phyloP scores from a whole-genome alignment of 306 rosid genomes.

The Fragaria vesca region DNA sequence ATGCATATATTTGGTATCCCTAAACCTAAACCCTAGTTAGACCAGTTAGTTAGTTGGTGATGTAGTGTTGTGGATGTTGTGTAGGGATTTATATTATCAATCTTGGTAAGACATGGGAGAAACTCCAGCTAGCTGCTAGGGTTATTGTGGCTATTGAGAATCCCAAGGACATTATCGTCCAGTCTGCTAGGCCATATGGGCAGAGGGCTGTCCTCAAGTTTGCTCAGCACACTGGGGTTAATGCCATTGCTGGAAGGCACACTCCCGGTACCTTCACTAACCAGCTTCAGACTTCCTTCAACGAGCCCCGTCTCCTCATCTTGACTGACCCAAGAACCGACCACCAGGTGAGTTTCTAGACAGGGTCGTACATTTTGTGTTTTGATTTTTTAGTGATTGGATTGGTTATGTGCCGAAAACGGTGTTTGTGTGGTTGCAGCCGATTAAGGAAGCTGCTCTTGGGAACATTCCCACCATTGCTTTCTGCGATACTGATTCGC shows the following conservation, averaged over 20 bases:
- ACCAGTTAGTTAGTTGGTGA: background rate
- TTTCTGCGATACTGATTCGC: conserved; percentile 88
- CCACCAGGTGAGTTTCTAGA: conserved; percentile 57
- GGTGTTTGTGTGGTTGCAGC: conserved; percentile 45
- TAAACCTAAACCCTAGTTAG: background rate
- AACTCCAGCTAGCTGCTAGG: conserved; percentile 80
- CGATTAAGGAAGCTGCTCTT: conserved; percentile 87
- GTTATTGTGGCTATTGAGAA: conserved; percentile 82
- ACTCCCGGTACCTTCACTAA: conserved; percentile 91
- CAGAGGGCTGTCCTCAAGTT: conserved; percentile 84
- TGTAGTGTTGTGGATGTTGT: conserved; percentile 1
- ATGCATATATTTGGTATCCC: background rate
- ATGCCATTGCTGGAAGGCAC: conserved; percentile 84
- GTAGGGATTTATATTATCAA: conserved; percentile 79
- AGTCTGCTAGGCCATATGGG: conserved; percentile 80
- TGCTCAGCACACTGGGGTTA: conserved; percentile 79
- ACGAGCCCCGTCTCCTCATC: conserved; percentile 86
- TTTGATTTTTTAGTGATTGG: background rate
- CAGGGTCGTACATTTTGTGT: background rate
- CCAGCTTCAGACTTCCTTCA: conserved; percentile 83
- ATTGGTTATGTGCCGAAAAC: background rate
- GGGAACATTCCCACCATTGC: conserved; percentile 93
- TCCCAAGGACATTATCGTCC: conserved; percentile 75
- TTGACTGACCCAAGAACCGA: conserved; percentile 94
- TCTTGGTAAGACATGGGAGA: conserved; percentile 81